Base-by-base conservation (phyloP, 257 asterid genomes). In the Penstemon barbatus region DNA sequence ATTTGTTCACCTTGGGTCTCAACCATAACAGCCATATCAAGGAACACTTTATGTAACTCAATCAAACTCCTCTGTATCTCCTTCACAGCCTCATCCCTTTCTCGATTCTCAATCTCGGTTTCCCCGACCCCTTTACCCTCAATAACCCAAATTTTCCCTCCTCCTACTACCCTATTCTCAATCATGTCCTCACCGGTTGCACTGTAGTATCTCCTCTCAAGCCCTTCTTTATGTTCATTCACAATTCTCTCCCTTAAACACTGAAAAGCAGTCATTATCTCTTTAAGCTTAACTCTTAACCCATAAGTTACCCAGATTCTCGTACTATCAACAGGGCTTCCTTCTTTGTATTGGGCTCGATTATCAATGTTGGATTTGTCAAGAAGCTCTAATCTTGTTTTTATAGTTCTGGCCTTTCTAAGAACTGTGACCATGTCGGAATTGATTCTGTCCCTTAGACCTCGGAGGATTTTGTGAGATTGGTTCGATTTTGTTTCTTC, bases 21-120 rank as follows among this genome's bases (percentile, higher is more conserved):
- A 42, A 90, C 88, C 94, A 90, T 79, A 59, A 88, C 90, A 59
- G 94, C 89, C 97, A 90, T 90, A 25, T 90, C 97, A 63, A 90
- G 94, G 79, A 90, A 90, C 59, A 90, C 86, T 61, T 84, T 91
- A 64, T 90, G 97, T 62, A 90, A 65, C 77, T 86, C 83, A 43
- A 83, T 85, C 70, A 90, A 75, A 54, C 96, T 90, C 51, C 45
- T 88, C 80, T 85, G 87, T 25, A 90, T 80, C 57, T 85, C 97
- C 82, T 81, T 83, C 56, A 86, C 84, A 6, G 88, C 89, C 54
- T 83, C 92, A n/a, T 83, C 44, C 69, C 96, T 82, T 18, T 75
- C 82, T 15, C 69, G 78, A 74, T 76, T 90, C 67, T 88, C 95
- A 83, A 79, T 76, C 48, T 67, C 57, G 4, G 66, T 9, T 36